A percentile compares a stretch with the other conserved stretches of the same genome.
phyloP scores from a whole-genome alignment of 129 eudicot genomes.

The Glebionis coronaria region DNA sequence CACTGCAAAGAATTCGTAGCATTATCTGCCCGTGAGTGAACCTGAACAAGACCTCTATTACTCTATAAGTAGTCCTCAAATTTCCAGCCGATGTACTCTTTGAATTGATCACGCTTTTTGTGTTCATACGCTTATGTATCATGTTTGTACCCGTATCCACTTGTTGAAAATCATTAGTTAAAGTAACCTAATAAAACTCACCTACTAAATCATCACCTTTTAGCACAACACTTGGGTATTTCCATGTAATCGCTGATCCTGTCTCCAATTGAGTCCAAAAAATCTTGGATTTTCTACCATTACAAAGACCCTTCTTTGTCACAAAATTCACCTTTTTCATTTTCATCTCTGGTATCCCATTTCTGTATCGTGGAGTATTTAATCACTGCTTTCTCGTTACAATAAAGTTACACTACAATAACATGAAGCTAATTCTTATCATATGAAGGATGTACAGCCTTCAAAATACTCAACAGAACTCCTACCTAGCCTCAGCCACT shows the following conservation, averaged over 20 bases:
- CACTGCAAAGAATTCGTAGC: too few relatives aligned
- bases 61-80: slow-evolving; percentile 81
- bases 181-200: slow-evolving; percentile 94
- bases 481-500: slow-evolving; percentile 92
- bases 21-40: too few relatives aligned
- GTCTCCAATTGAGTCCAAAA: slow-evolving; percentile 99
- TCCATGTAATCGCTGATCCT: slow-evolving; percentile 99
- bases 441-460: slow-evolving; percentile 94
- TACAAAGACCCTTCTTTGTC: slow-evolving; percentile 91
- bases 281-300: slow-evolving; percentile 80
- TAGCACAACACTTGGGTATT: slow-evolving; percentile 91
- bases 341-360: slow-evolving; percentile 97
- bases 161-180: slow-evolving; percentile 87
- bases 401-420: slow-evolving; percentile 89
- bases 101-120: slow-evolving; percentile 86
- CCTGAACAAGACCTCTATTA: too few relatives aligned
- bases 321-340: slow-evolving; percentile 94
- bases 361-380: slow-evolving; percentile 96
- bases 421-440: slow-evolving; percentile 96
- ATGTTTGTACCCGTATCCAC: slow-evolving; percentile 98
- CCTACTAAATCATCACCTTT: slow-evolving; percentile 96
- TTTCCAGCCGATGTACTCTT: slow-evolving; percentile 97
- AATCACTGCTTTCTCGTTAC: slow-evolving; percentile 78
- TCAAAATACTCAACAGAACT: slow-evolving; percentile 93
- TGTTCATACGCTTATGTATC: slow-evolving; percentile 97